Conservation (phyloP, 2,329 filamentous ascomycete species). For the Phialophora verrucosa region DNA sequence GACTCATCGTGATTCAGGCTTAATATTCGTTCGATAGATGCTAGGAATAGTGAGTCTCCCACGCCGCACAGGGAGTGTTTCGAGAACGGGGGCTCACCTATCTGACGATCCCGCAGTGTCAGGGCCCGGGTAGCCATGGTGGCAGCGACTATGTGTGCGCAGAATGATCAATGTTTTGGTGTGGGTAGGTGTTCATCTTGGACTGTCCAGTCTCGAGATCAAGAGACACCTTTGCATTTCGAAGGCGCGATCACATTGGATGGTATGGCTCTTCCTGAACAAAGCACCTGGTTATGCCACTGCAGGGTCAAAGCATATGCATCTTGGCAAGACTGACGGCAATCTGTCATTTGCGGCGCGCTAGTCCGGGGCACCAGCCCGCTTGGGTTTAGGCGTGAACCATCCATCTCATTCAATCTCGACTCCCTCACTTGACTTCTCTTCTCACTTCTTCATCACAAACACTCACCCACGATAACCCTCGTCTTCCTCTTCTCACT, state of each 20-base stretch:
- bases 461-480: slow-evolving; percentile 16
- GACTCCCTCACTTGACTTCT: slow-evolving; percentile 19
- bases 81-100: slow-evolving; percentile 58
- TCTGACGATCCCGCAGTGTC: slow-evolving; percentile 73
- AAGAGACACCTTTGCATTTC: background rate
- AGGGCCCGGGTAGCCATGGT: slow-evolving; percentile 44
- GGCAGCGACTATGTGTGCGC: slow-evolving; percentile 5
- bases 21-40: slow-evolving; percentile 91
- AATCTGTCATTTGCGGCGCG: slow-evolving; percentile 23
- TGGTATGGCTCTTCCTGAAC: slow-evolving; percentile 15
- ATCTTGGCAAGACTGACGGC: slow-evolving; percentile 2
- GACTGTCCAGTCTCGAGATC: slow-evolving; percentile 4
- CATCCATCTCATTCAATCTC: background rate
- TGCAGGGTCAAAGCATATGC: slow-evolving; percentile 9
- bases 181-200: slow-evolving; percentile 19
- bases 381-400: slow-evolving; percentile 9
- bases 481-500: slow-evolving; percentile 10
- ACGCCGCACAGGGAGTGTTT: slow-evolving; percentile 37
- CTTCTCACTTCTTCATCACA: slow-evolving; percentile 25
- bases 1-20: slow-evolving; percentile 78
- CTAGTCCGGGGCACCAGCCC: slow-evolving; percentile 2
- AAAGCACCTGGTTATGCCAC: slow-evolving; percentile 1
- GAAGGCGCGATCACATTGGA: background rate
- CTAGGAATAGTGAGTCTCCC: slow-evolving; percentile 54
- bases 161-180: background rate